phyloP scores from a whole-genome alignment of 202 grass and related monocot genomes.

The Brachypodium distachyon region DNA sequence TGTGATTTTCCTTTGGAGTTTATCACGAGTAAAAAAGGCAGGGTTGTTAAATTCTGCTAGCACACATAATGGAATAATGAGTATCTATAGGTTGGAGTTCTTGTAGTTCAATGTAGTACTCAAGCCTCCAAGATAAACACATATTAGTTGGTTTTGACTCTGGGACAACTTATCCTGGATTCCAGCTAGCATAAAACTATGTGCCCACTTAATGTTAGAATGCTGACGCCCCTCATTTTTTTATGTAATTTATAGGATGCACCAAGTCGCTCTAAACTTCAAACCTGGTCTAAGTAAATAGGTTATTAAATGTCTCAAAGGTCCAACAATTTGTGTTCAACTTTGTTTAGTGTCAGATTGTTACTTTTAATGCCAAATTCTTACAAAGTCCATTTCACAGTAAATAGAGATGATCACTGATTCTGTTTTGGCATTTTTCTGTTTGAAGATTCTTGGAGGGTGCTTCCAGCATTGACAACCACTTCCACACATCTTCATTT shows the following conservation, averaged over 20 bases:
- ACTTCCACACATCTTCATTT: conserved; percentile 66
- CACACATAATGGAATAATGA: not conserved
- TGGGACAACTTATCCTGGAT: not conserved
- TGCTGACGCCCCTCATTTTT: not conserved
- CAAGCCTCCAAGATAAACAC: not conserved
- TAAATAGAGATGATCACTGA: not conserved
- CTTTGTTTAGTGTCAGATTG: not conserved
- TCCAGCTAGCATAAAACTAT: not conserved
- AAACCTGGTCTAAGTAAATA: not conserved
- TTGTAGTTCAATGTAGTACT: not conserved
- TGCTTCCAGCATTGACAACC: conserved; percentile 78
- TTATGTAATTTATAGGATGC: not conserved
- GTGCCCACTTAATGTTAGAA: not conserved
- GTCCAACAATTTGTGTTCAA: not conserved
- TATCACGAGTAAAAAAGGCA: not conserved
- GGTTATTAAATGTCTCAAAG: not conserved
- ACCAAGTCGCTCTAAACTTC: not conserved
- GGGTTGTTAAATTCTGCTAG: not conserved
- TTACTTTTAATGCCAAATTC: not conserved
- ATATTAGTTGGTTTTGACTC: not conserved
- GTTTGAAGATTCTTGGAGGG: conserved; percentile 91
- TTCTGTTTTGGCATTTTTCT: conserved; percentile 7
- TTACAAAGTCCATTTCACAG: not conserved
- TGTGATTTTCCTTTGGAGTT: not conserved
- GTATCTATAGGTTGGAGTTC: not conserved